Base-by-base conservation (phyloP, 176 grass and related monocot genomes). In the Carex pumila region DNA sequence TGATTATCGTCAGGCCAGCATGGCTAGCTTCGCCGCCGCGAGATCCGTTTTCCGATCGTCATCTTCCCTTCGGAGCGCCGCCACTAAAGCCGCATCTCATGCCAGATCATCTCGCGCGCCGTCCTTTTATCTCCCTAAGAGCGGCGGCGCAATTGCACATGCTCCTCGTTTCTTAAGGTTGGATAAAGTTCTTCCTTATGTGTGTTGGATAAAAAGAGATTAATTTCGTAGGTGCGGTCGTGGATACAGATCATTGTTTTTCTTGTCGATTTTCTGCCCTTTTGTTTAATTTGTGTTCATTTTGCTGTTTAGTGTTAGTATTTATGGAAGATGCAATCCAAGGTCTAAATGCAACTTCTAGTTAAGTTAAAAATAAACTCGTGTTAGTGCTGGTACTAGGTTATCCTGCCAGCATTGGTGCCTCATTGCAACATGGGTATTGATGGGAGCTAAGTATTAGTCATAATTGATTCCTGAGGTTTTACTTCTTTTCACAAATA, bases 21-120 rank as follows among this genome's bases (percentile, higher is more conserved):
- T 98, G 93, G 91, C 94, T 56, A 82, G 72, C 80, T 66, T 61
- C 55, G 79, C 88, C 58, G 90, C 84, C 62, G 86, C 91, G 64
- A 90, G 93, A 89, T 92, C 96, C 45, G 79, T 93, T 61, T 80
- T 98, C 64, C 89, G 88, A 71, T 93, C 88, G 12, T 70, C 83
- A 32, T 79, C 86, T 15, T 90, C 88, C 19, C 58, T 98, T n/a
- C 83, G 89, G 1, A 17, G 32, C 30, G 81, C 87, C 1, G 89
- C 84, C 1, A 65, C 84, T 3, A 87, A 85, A n/a, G 68, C 80
- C 2, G 72, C 92, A 18, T 81, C 86, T 29, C 82, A 85, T n/a
- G 25, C 76, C 7, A 85, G 84, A 4, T n/a, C 87, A 8, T 81
- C 87, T 59, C 86, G 88, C 6, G 59, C 88, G 18, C 56, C 85